These are phyloP conservation scores for Suaeda aralocaspica DNA, from an alignment of 148 eudicot species.

Conservation along the genomic window DNA sequence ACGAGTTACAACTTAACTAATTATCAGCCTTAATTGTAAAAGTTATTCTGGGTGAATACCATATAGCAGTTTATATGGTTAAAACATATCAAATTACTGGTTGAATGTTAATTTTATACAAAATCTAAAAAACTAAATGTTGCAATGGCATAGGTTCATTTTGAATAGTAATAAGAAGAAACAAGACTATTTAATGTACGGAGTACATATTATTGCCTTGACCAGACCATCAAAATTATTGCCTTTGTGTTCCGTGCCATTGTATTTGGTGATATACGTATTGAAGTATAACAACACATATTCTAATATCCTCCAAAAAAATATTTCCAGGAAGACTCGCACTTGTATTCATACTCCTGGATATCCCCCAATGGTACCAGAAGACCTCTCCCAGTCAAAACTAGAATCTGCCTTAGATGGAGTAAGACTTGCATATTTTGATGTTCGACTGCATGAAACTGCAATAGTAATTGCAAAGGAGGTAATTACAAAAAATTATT, in stretches of 20 bases:
- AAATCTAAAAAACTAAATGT: background rate
- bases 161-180: background rate
- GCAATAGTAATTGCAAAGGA: slow-evolving; percentile 69
- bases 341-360: slow-evolving; percentile 97
- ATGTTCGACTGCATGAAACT: slow-evolving; percentile 76
- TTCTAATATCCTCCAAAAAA: slow-evolving; percentile 7
- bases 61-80: background rate
- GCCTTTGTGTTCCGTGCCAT: background rate
- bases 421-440: slow-evolving; percentile 64
- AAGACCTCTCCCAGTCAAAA: slow-evolving; percentile 55
- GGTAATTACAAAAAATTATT: slow-evolving; percentile 43
- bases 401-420: slow-evolving; percentile 60
- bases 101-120: too few species aligned
- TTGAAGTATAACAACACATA: background rate
- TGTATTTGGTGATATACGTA: background rate
- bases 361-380: slow-evolving; percentile 81
- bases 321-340: slow-evolving; percentile 72
- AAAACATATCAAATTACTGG: background rate
- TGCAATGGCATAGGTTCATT: background rate
- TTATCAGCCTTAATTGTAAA: background rate
- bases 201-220: background rate
- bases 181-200: background rate
- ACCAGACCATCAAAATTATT: background rate
- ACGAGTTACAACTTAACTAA: background rate
- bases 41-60: background rate